Evolutionary conservation across 2,329 filamentous ascomycete genomes (phyloP), one percentile per base, ranked within the genome.

Genomic region (Teratosphaeria viscida): DNA sequence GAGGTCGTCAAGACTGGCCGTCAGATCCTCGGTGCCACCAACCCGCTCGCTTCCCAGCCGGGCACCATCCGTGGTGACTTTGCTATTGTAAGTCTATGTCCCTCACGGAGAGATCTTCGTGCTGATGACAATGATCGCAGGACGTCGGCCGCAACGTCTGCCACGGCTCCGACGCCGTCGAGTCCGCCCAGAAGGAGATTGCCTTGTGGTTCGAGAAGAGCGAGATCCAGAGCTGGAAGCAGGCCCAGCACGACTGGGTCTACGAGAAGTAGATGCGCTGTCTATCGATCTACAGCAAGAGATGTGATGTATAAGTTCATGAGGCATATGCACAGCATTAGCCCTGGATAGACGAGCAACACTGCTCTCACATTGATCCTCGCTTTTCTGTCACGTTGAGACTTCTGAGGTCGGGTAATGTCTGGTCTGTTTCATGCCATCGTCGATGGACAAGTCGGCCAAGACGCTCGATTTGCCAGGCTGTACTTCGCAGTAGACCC

Each of bases 101-200:
- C 19, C 57, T 19, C 47, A 52, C 23, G 58, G 34, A 59, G n/a
- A 32, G 14, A 7, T 19, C 37, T 14, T 39, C 58, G 55, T 60
- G 14, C n/a, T 52, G 32, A 49, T 8, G 34, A 4, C 14, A 54
- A 54, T 11, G 35, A 6, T 39, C 26, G 47, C 58, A 81, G 79
- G 86, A 90, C 72, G 87, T 91, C 76, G 94, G 94, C 81, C 90
- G 92, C 79, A 99, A 99, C 84, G 91, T 97, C 82, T 97, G 92
- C 89, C 94, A 99, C 87, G 94, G 94, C 77, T 96, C 91, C 79
- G 94, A 99, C 85, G 86, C 84, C 76, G 92, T 99, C 79, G 94
- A 99, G 86, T 96, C 85, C 82, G 94, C 94, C 80, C 85, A 97
- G 88, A 96, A 97, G 89, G 94, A 99, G 85, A 99, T 99, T 76